Evolutionary conservation across 441 rosid species (phyloP).

Genomic region (Gossypium aridum): DNA sequence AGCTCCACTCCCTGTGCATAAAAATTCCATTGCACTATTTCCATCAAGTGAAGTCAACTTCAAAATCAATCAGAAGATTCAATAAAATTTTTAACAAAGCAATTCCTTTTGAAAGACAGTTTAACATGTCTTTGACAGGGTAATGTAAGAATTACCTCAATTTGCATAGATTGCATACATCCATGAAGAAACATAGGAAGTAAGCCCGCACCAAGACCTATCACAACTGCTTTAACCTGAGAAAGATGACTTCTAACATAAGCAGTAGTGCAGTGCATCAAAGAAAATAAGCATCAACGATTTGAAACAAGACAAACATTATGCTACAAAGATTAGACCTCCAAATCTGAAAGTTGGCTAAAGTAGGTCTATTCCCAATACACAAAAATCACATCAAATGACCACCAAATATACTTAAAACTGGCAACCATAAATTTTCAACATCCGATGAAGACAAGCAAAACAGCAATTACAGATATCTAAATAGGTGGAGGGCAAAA

Average conservation of each 20-base stretch:
- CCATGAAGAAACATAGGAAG: constrained; percentile 92
- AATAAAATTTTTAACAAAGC: neutral
- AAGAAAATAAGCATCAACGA: neutral
- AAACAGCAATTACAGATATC: constrained; percentile 3
- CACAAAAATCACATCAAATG: neutral
- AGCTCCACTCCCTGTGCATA: constrained; percentile 76
- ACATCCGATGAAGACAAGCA: neutral
- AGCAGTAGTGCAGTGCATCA: constrained; percentile 5
- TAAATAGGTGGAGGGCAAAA: neutral
- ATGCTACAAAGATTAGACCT: neutral
- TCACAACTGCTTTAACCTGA: constrained; percentile 71
- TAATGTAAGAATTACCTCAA: constrained; percentile 46
- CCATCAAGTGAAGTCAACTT: neutral
- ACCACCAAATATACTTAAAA: constrained; percentile 5
- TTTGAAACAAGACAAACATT: constrained; percentile 4
- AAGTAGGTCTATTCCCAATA: neutral
- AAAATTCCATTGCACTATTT: constrained; percentile 18
- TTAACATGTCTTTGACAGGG: neutral
- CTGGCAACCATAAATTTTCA: neutral
- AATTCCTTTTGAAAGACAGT: neutral
- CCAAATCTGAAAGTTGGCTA: neutral
- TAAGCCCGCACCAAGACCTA: constrained; percentile 95
- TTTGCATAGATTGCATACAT: constrained; percentile 48
- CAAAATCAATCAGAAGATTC: constrained; percentile 2
- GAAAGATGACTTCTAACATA: constrained; percentile 11